These are phyloP conservation scores for Pezicula rhizophila DNA, from an alignment of 2,329 filamentous ascomycete genomes.

Conservation along the genomic window DNA sequence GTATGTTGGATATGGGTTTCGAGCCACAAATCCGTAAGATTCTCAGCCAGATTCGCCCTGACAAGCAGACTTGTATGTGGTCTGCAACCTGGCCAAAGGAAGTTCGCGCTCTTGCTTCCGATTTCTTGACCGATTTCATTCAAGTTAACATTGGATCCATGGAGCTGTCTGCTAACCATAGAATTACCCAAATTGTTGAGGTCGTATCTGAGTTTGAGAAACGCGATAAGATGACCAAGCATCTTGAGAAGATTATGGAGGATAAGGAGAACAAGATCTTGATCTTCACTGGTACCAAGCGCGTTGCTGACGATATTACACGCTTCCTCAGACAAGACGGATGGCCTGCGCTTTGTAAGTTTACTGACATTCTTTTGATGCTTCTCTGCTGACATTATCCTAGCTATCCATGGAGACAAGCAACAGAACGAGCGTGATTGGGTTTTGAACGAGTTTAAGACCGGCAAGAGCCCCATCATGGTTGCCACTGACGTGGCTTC, in stretches of 20 bases:
- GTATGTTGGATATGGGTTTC: slow-evolving; percentile 99
- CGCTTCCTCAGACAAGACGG: slow-evolving; percentile 95
- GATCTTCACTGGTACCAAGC: slow-evolving; percentile 90
- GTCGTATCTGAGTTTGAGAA: slow-evolving; percentile 96
- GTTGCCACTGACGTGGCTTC: slow-evolving; percentile 99
- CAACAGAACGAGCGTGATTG: slow-evolving; percentile 99
- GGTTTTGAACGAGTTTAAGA: slow-evolving; percentile 99
- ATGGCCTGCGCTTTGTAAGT: slow-evolving; percentile 92
- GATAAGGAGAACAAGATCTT: slow-evolving; percentile 92
- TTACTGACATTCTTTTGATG: slow-evolving; percentile 38
- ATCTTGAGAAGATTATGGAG: slow-evolving; percentile 96
- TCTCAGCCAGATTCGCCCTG: slow-evolving; percentile 91
- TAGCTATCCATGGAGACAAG: slow-evolving; percentile 98
- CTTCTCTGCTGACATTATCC: slow-evolving; percentile 36
- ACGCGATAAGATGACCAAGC: slow-evolving; percentile 94
- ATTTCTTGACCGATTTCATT: slow-evolving; percentile 93
- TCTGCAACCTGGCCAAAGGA: slow-evolving; percentile 99
- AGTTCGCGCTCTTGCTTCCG: slow-evolving; percentile 82
- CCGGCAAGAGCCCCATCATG: slow-evolving; percentile 99
- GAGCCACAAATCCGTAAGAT: slow-evolving; percentile 99
- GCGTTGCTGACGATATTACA: slow-evolving; percentile 95
- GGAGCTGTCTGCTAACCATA: slow-evolving; percentile 93
- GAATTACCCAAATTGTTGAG: slow-evolving; percentile 96
- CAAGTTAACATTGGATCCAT: slow-evolving; percentile 98
- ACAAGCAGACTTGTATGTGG: slow-evolving; percentile 99